Evolutionary conservation across 495 filamentous ascomycete species (phyloP).

Genomic region (Trichoderma reesei): DNA sequence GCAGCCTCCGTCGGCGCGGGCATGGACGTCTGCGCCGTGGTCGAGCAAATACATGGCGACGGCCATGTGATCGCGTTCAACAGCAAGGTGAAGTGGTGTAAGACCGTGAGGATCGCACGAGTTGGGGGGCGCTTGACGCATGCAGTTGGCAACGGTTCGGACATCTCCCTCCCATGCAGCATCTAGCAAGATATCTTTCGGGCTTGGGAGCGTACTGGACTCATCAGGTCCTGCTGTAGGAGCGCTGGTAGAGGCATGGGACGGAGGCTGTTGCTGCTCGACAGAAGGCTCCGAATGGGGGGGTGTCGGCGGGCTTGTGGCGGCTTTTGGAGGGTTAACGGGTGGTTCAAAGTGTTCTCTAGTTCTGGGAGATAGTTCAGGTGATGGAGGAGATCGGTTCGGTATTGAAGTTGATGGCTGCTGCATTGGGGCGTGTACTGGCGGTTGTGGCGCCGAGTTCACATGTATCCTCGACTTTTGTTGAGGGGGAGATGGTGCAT

Average conservation of each 20-base stretch:
- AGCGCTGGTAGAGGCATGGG: neutral
- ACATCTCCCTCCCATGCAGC: constrained; percentile 10
- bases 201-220: neutral
- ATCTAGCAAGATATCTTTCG: constrained; percentile 6
- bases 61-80: constrained; percentile 25
- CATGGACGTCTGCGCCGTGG: constrained; percentile 26
- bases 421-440: neutral
- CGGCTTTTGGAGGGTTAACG: neutral
- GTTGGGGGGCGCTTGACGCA: constrained; percentile 1
- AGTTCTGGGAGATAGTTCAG: neutral
- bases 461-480: too few species aligned
- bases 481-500: neutral
- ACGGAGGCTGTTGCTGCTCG: constrained; percentile 3
- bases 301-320: neutral
- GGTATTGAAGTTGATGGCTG: neutral
- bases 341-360: neutral
- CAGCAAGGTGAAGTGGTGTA: constrained; percentile 32
- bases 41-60: constrained; percentile 31
- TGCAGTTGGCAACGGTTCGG: neutral
- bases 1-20: constrained; percentile 15
- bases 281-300: neutral
- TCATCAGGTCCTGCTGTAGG: neutral
- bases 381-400: neutral
- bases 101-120: constrained; percentile 7
- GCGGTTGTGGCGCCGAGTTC: neutral